Percentiles rank a stretch among this genome's conserved stretches.
phyloP scores from a whole-genome alignment of 441 rosid genomes.

The Erodium trifolium region DNA sequence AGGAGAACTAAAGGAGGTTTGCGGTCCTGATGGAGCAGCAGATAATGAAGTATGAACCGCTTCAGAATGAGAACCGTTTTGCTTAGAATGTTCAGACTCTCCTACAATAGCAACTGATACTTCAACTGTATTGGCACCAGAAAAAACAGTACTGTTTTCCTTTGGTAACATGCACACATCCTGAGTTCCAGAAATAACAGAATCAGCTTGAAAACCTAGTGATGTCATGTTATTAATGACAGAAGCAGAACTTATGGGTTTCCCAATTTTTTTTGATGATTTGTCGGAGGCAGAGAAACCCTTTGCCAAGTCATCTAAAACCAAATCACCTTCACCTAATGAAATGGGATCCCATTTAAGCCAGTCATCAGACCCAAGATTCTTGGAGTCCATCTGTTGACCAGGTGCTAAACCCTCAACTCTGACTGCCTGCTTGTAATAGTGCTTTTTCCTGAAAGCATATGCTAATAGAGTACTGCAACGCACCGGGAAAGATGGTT shows the following conservation, averaged over 20 bases:
- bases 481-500: slow-evolving; percentile 14
- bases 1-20: slow-evolving; percentile 6
- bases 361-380: slow-evolving; percentile 41
- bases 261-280: slow-evolving; percentile 29
- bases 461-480: slow-evolving; percentile 53
- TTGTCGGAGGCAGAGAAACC: slow-evolving; percentile 41
- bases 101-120: slow-evolving; percentile 15
- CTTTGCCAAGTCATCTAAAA: slow-evolving; percentile 54
- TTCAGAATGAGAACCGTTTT: slow-evolving; percentile 13
- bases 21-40: slow-evolving; percentile 18
- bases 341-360: slow-evolving; percentile 82
- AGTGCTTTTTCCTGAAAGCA: slow-evolving; percentile 62
- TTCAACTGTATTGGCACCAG: slow-evolving; percentile 5
- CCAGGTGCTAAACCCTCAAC: slow-evolving; percentile 43
- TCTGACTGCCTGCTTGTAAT: slow-evolving; percentile 64
- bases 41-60: slow-evolving; percentile 19
- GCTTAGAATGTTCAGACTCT: slow-evolving; percentile 17
- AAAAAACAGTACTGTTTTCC: slow-evolving; percentile 13
- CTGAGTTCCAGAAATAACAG: slow-evolving; percentile 30
- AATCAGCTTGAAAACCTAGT: slow-evolving; percentile 41
- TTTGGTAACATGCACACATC: slow-evolving; percentile 22
- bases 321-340: slow-evolving; percentile 77
- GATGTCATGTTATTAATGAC: slow-evolving; percentile 39
- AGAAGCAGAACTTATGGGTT: slow-evolving; percentile 56
- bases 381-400: slow-evolving; percentile 29